Base-by-base conservation (phyloP, 2,329 filamentous ascomycete species). In the Lachnum nothofagi region DNA sequence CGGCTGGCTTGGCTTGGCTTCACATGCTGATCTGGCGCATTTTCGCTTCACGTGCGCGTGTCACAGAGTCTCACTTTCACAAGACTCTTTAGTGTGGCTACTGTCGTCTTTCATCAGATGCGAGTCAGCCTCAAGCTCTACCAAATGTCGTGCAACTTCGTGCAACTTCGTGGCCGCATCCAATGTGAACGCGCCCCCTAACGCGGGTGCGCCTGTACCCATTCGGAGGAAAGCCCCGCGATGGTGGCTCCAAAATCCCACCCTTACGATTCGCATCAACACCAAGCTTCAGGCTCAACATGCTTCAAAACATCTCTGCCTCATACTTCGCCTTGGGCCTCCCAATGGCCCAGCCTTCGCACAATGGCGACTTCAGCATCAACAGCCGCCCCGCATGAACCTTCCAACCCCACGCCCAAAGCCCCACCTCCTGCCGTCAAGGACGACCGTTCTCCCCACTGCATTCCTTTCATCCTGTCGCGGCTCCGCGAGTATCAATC, bases 361-460 rank as follows among this genome's bases (percentile, higher is more conserved):
- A 19, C 35, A 19, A 43, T 31, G 19, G n/a, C 42, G 14, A 23
- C 42, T 24, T 20, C 23, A 14, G n/a, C 12, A 10, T 20, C 23
- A 14, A 20, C 12, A 10, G 7, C 24, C 14, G 42, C 33, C 43
- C 25, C 29, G 29, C n/a, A 25, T 8, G 29, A 23, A 33, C 41
- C 22, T 35, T 20, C 27, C 27, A 31, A 44, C 23, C 14, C 17
- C 27, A 16, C 10, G 17, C 3, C 17, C 14, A 22, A 5, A 44
- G 47, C 25, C 24, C 72, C 41, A 64, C 70, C 51, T 20, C 34
- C 7, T 17, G 80, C 88, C 55, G 61, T 83, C 60, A n/a, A n/a
- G n/a, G 86, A 91, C 71, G 87, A 91, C 73, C 91, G 90, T 68
- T 85, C 83, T 38, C 76, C 82, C 49, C 76, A 88, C 65, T 89